These are phyloP conservation scores for Capronia americana DNA, from an alignment of 2,329 filamentous ascomycete genomes.

Conservation along the genomic window DNA sequence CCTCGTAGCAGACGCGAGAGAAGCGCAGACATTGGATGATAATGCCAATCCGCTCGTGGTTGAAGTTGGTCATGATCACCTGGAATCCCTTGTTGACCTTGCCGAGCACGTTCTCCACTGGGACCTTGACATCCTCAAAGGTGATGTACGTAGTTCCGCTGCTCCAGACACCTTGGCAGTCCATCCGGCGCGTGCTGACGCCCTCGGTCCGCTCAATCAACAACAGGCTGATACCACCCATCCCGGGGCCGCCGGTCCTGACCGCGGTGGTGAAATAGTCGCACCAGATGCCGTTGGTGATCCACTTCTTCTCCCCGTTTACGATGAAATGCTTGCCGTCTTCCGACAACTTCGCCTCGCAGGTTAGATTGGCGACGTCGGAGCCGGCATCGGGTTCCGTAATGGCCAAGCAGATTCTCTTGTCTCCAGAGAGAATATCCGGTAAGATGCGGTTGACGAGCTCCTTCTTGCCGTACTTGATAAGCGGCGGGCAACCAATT, in stretches of 20 bases:
- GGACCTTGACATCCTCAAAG: constrained; percentile 98
- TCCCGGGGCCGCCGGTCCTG: constrained; percentile 83
- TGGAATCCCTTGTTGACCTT: constrained; percentile 99
- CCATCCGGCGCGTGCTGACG: constrained; percentile 92
- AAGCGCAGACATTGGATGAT: constrained; percentile 97
- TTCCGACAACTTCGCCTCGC: constrained; percentile 90
- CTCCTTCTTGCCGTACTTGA: constrained; percentile 88
- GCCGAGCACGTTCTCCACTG: constrained; percentile 97
- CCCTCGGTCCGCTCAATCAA: constrained; percentile 91
- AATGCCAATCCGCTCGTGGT: constrained; percentile 98
- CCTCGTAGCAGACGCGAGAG: constrained; percentile 95
- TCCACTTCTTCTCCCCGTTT: constrained; percentile 99
- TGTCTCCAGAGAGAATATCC: constrained; percentile 86
- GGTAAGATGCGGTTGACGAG: constrained; percentile 88
- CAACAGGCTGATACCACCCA: constrained; percentile 89
- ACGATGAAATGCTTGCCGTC: constrained; percentile 98
- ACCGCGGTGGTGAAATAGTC: constrained; percentile 99
- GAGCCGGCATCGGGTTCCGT: constrained; percentile 95
- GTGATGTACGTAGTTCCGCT: constrained; percentile 96
- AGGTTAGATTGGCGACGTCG: constrained; percentile 93
- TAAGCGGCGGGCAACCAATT: constrained; percentile 87
- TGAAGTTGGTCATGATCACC: constrained; percentile 99
- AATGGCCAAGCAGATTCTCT: constrained; percentile 96
- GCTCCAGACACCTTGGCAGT: constrained; percentile 97
- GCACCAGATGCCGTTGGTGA: constrained; percentile 95